These are phyloP conservation scores for Cercophora sp. DNA, from an alignment of 495 filamentous ascomycete genomes.

Conservation along the genomic window DNA sequence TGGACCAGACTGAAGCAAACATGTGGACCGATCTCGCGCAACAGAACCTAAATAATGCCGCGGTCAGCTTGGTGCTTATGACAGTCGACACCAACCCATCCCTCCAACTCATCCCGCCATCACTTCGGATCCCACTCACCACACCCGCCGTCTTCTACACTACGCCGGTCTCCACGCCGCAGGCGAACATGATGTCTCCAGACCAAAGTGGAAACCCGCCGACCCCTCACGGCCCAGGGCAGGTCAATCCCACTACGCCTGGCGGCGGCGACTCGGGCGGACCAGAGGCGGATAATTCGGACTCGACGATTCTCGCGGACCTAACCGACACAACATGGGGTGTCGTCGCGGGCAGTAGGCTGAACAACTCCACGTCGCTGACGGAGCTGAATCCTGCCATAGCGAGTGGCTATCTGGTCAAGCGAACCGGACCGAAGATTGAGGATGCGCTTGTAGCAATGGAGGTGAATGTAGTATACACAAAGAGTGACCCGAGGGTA, in stretches of 20 bases:
- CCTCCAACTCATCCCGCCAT: slow-evolving; percentile 57
- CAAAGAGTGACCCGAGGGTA: slow-evolving; percentile 44
- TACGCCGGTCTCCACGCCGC: slow-evolving; percentile 57
- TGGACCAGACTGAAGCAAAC: slow-evolving; percentile 72
- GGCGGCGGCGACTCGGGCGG: slow-evolving; percentile 47
- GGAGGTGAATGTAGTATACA: slow-evolving; percentile 64
- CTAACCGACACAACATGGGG: slow-evolving; percentile 78
- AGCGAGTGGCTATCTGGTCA: slow-evolving; percentile 71
- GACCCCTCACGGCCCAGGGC: slow-evolving; percentile 42
- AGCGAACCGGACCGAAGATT: slow-evolving; percentile 59
- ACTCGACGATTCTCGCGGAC: slow-evolving; percentile 63
- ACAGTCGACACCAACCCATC: slow-evolving; percentile 64
- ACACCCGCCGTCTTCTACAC: slow-evolving; percentile 40
- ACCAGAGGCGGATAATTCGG: slow-evolving; percentile 55
- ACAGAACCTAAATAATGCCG: slow-evolving; percentile 35
- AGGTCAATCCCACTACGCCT: slow-evolving; percentile 53
- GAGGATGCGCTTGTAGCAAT: slow-evolving; percentile 61
- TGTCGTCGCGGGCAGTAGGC: slow-evolving; percentile 65
- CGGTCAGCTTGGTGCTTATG: slow-evolving; percentile 56
- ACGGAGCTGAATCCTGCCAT: slow-evolving; percentile 62
- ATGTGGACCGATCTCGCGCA: slow-evolving; percentile 48
- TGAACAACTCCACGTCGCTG: slow-evolving; percentile 61
- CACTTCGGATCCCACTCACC: slow-evolving; percentile 39
- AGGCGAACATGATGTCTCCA: slow-evolving; percentile 51
- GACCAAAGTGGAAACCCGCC: slow-evolving; percentile 50